Percentiles rank a stretch among this genome's conserved stretches.
phyloP scores from a whole-genome alignment of 208 protist species.

The Balamuthia mandrillaris region DNA sequence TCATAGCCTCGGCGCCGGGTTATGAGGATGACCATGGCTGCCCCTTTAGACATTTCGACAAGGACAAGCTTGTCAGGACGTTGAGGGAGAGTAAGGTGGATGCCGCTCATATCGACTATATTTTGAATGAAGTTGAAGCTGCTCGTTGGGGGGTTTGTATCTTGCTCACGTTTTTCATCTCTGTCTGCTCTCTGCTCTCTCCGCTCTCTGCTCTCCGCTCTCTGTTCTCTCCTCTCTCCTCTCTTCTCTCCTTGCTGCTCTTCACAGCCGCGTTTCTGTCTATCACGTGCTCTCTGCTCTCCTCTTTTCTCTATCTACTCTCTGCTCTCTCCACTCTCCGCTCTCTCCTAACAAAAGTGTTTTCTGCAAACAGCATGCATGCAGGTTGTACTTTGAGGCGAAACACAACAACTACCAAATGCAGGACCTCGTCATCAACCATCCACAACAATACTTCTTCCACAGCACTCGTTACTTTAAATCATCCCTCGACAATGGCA shows the following conservation, averaged over 20 bases:
- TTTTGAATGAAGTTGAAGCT: not conserved
- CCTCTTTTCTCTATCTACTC: too few relatives aligned
- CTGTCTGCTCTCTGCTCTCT: too few relatives aligned
- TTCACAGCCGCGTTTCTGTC: too few relatives aligned
- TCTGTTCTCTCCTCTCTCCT: too few relatives aligned
- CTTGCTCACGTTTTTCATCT: too few relatives aligned
- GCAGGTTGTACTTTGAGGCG: not conserved
- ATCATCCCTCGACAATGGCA: too few relatives aligned
- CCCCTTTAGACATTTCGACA: not conserved
- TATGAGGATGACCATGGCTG: not conserved
- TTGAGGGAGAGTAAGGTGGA: not conserved
- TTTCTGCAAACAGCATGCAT: constrained; percentile 8
- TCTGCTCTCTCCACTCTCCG: too few relatives aligned
- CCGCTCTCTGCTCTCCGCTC: too few relatives aligned
- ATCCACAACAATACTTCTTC: not conserved
- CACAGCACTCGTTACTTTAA: not conserved
- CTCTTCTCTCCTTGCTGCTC: too few relatives aligned
- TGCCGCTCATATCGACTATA: not conserved
- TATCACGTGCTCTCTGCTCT: too few relatives aligned
- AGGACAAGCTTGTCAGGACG: not conserved
- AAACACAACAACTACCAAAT: not conserved
- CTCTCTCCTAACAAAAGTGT: too few relatives aligned
- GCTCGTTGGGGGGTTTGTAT: not conserved
- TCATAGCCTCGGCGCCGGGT: not conserved
- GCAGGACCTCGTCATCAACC: constrained; percentile 5